Evolutionary conservation across 768 basidiomycete genomes (phyloP).

Genomic region (Boletus sensibilis): DNA sequence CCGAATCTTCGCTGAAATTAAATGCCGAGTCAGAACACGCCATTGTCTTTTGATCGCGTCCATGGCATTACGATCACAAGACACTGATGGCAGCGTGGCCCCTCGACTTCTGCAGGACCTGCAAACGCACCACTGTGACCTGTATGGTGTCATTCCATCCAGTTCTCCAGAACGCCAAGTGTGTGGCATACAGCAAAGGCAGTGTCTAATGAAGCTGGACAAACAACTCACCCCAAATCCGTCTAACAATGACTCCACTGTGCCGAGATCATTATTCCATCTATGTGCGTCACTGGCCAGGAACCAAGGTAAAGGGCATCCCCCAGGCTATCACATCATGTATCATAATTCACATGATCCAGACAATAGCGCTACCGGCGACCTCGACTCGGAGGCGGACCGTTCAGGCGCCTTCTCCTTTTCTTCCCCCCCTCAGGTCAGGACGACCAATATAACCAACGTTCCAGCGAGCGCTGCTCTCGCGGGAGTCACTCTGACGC

Average conservation of each 20-base stretch:
- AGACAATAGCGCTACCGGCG: not conserved
- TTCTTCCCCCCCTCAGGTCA: not conserved
- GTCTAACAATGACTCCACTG: constrained; percentile 9
- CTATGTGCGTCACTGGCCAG: constrained; percentile 18
- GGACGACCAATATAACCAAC: not conserved
- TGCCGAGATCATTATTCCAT: constrained; percentile 7
- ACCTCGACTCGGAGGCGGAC: constrained; percentile 2
- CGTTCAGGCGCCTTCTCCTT: constrained; percentile 5
- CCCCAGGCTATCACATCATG: not conserved
- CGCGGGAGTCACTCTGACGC: not conserved
- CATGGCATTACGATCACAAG: not conserved
- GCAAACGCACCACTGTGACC: constrained; percentile 7
- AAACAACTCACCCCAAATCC: not conserved
- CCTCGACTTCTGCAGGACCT: constrained; percentile 2
- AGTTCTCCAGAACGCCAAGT: not conserved
- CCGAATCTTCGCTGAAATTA: constrained; percentile 17
- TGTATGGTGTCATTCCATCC: not conserved
- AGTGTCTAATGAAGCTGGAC: not conserved
- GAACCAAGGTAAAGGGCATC: constrained; percentile 6
- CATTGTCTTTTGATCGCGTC: constrained; percentile 5
- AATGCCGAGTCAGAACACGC: constrained; percentile 19
- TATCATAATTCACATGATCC: constrained; percentile 12
- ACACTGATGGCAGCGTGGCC: constrained; percentile 11
- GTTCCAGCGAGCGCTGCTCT: not conserved
- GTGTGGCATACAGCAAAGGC: constrained; percentile 5